Conservation (phyloP, 2,329 filamentous ascomycete genomes). For the Aspergillus puulaauensis region DNA sequence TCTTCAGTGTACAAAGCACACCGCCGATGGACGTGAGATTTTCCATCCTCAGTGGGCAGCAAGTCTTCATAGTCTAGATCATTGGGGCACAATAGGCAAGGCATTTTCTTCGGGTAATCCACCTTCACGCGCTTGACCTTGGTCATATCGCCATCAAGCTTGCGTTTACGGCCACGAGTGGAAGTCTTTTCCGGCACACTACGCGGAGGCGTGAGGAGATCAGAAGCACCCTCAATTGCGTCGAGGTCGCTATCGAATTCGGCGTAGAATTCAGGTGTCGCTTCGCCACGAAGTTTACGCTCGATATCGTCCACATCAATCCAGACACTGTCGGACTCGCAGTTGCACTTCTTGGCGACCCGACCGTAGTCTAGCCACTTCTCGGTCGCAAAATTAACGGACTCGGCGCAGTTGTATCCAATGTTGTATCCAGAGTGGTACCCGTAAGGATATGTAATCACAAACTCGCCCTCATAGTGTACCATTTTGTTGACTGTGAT, state of each 20-base stretch:
- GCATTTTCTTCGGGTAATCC: conserved; percentile 69
- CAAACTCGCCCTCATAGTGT: conserved; percentile 94
- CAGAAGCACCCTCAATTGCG: conserved; percentile 62
- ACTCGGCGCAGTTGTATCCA: conserved; percentile 97
- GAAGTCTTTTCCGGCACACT: conserved; percentile 70
- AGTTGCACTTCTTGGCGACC: conserved; percentile 95
- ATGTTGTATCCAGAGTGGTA: conserved; percentile 98
- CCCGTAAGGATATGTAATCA: conserved; percentile 97
- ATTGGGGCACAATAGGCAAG: conserved; percentile 90
- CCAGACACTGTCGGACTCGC: conserved; percentile 97
- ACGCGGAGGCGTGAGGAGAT: conserved; percentile 75
- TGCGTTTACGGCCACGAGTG: conserved; percentile 66
- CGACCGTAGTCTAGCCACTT: conserved; percentile 94
- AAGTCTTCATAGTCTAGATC: conserved; percentile 78
- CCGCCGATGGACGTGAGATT: conserved; percentile 75
- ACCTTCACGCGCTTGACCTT: conserved; percentile 76
- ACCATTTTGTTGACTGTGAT: conserved; percentile 96
- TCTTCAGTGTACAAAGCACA: conserved; percentile 92
- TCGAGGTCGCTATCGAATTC: conserved; percentile 63
- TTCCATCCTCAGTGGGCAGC: conserved; percentile 82
- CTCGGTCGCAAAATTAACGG: conserved; percentile 95
- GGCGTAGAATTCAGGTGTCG: conserved; percentile 53
- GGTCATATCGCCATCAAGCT: conserved; percentile 56
- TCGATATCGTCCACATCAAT: conserved; percentile 96
- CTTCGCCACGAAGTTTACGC: conserved; percentile 84